These are phyloP conservation scores for Euclidium syriacum DNA, from an alignment of 345 rosid species.

Conservation along the genomic window DNA sequence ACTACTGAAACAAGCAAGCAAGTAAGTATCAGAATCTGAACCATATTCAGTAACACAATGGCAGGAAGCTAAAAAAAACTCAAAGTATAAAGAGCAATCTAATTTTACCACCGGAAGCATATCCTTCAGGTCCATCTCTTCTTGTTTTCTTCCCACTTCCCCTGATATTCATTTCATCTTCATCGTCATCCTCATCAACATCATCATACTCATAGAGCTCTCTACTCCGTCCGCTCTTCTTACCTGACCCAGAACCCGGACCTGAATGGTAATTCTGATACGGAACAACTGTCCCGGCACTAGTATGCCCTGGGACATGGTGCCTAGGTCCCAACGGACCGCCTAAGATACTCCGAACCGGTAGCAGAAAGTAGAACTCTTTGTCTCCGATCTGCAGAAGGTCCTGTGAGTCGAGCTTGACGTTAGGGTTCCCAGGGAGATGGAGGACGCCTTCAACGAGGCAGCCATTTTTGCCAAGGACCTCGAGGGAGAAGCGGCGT, in stretches of 20 bases:
- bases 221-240: slow-evolving; percentile 57
- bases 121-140: slow-evolving; percentile 63
- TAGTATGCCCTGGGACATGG: slow-evolving; percentile 31
- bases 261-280: slow-evolving; percentile 50
- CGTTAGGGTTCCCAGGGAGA: slow-evolving; percentile 89
- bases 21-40: not conserved
- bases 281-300: slow-evolving; percentile 30
- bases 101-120: slow-evolving; percentile 53
- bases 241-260: slow-evolving; percentile 35
- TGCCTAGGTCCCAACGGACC: slow-evolving; percentile 71
- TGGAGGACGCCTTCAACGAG: slow-evolving; percentile 96
- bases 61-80: not conserved
- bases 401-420: slow-evolving; percentile 92
- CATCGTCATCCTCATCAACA: slow-evolving; percentile 31
- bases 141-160: slow-evolving; percentile 67
- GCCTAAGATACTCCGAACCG: slow-evolving; percentile 81
- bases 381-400: slow-evolving; percentile 93
- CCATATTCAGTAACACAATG: not conserved
- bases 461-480: slow-evolving; percentile 96
- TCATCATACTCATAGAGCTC: slow-evolving; percentile 56
- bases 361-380: slow-evolving; percentile 85
- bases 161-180: slow-evolving; percentile 54
- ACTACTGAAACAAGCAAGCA: not conserved
- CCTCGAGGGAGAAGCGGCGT: slow-evolving; percentile 95
- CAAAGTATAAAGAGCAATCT: slow-evolving; percentile 18